phyloP scores from a whole-genome alignment of 345 rosid genomes.

The Conringia planisiliqua region DNA sequence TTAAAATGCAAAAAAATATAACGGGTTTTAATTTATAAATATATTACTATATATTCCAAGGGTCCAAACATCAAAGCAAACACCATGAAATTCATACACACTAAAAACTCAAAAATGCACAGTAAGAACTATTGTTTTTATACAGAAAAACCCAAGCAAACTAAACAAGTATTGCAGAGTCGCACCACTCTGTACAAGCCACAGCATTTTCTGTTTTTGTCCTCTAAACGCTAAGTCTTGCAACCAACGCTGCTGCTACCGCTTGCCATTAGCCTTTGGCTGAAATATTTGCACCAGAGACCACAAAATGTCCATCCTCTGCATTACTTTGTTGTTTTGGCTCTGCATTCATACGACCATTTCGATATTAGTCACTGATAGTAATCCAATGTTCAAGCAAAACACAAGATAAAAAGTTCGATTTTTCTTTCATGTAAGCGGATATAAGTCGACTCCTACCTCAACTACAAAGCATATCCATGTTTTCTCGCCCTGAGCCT shows the following conservation, averaged over 20 bases:
- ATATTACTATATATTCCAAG: background rate
- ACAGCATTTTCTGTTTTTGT: background rate
- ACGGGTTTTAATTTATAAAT: background rate
- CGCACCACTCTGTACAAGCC: conserved; percentile 25
- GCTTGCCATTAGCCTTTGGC: conserved; percentile 51
- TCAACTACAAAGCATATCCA: conserved; percentile 91
- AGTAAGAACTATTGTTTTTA: background rate
- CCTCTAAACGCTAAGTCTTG: background rate
- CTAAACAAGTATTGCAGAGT: conserved; percentile 4
- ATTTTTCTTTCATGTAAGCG: background rate
- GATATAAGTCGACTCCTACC: conserved; percentile 41
- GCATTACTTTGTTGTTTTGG: conserved; percentile 62
- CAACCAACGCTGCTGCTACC: background rate
- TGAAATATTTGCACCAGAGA: conserved; percentile 85
- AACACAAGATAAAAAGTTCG: background rate
- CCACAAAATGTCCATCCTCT: conserved; percentile 94
- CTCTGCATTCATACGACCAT: conserved; percentile 48
- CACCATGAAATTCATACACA: background rate
- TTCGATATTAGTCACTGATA: conserved; percentile 1
- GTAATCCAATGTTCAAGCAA: background rate
- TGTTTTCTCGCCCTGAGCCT: conserved; percentile 70
- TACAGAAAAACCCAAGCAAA: conserved; percentile 10
- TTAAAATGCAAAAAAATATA: background rate
- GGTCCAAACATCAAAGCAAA: background rate
- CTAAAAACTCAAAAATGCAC: conserved; percentile 14